Evolutionary conservation across 768 basidiomycete species (phyloP), one percentile per base, ranked within the genome.

Genomic region (Mycena capillaripes): DNA sequence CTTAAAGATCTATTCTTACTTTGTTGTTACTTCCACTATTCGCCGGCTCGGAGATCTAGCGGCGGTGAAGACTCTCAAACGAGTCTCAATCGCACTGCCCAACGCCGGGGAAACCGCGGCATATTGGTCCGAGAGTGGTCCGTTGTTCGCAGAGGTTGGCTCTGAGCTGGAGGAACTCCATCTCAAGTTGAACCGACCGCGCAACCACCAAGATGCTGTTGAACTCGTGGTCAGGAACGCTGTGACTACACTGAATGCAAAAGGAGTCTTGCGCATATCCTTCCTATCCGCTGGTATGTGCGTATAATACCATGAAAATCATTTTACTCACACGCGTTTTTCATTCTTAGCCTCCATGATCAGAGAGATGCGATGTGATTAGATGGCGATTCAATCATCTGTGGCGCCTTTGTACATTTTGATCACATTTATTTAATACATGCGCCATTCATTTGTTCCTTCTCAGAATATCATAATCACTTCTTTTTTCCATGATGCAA

Each of bases 401-500:
- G n/a, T n/a, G n/a, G 36, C 38, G 38, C 38, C 16, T 38, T 38
- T 2, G 11, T 38, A 16, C 16, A 38, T 4, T 16, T 38, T 38
- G 36, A n/a, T n/a, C n/a, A n/a, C n/a, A n/a, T n/a, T 8, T 38
- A 38, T 38, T 38, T 38, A 3, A 38, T 38, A 14, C 1, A 38
- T 38, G 2, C 16, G 16, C 38, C 10, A 16, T 38, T 38, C 38
- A 11, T 2, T 2, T 10, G 2, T 11, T 38, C 38, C 9, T 10
- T 10, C 38, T 11, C 7, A 44, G 7, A 44, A 44, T 6, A 29
- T 52, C 4, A 66, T 34, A 71, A 52, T 75, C 70, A 63, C 23
- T 61, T 63, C 56, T 48, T 65, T 25, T 59, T 77, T 55, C 58
- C 70, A 50, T 23, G 58, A 42, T 73, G 78, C 66, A 66, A 73